Base-by-base conservation (phyloP, 2,329 filamentous ascomycete genomes). In the Alternaria consortialis region DNA sequence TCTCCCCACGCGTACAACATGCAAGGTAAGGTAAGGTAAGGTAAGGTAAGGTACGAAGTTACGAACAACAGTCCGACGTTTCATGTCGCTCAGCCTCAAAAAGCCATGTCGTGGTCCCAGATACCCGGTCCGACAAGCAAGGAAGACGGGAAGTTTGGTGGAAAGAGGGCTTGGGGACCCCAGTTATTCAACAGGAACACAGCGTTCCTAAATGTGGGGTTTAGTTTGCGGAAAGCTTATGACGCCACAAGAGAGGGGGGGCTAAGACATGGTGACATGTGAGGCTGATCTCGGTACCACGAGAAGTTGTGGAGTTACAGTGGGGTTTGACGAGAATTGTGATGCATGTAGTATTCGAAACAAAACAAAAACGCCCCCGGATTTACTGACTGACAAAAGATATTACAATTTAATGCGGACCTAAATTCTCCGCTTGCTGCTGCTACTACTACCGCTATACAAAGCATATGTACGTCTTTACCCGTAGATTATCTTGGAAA, bases 321-420 rank as follows among this genome's bases (percentile, higher is more conserved):
- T 34, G 46, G 37, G 46, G 7, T 17, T 5, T 15, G 5, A 42
- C 39, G 51, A 53, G 39, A 34, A 34, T 11, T 43, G 17, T 13
- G 20, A 34, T 25, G 15, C 31, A 20, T 4, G 32, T n/a, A n/a
- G 31, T 25, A n/a, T 36, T 25, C 2, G 12, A 9, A 17, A 50
- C 4, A n/a, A n/a, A n/a, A n/a, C n/a, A n/a, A n/a, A n/a, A n/a
- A n/a, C n/a, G n/a, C n/a, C 20, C 20, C 20, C 8, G 12, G 20
- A 11, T 36, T 23, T 50, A 36, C 31, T 32, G 31, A 44, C 23
- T 11, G 46, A 56, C 43, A 56, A 58, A 53, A 37, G 50, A 51
- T 66, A 66, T 66, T 66, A 66, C 63, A 66, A 66, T 66, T 64
- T 63, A 63, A 36, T 34, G 37, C 54, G 40, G 36, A 51, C 43